phyloP scores from a whole-genome alignment of 2,329 filamentous ascomycete genomes.

The Lachnellula arida region DNA sequence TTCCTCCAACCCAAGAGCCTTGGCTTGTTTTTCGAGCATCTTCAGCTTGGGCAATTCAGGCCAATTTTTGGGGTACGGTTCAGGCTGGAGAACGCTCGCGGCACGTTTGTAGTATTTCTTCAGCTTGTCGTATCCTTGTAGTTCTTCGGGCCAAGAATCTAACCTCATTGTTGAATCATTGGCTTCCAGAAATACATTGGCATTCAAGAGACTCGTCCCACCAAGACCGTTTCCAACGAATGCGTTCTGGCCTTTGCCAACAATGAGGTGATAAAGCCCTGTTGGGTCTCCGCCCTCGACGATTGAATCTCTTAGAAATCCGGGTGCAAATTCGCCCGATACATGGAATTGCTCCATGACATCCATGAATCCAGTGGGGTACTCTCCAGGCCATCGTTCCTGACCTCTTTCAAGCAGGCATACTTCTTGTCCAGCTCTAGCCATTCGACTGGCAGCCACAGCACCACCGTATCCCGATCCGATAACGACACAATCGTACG shows the following conservation, averaged over 20 bases:
- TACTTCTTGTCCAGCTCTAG: slow-evolving; percentile 54
- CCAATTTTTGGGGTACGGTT: slow-evolving; percentile 52
- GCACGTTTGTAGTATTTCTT: slow-evolving; percentile 54
- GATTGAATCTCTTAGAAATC: slow-evolving; percentile 37
- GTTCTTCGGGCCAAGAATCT: slow-evolving; percentile 55
- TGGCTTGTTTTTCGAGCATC: slow-evolving; percentile 53
- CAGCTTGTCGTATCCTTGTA: slow-evolving; percentile 41
- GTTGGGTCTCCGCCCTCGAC: slow-evolving; percentile 49
- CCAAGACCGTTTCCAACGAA: slow-evolving; percentile 47
- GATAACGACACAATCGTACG: slow-evolving; percentile 63
- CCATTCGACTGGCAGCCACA: slow-evolving; percentile 61
- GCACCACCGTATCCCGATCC: slow-evolving; percentile 66
- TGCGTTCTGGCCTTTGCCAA: slow-evolving; percentile 60
- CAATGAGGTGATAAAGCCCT: slow-evolving; percentile 58
- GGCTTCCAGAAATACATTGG: slow-evolving; percentile 60
- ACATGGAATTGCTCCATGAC: slow-evolving; percentile 49
- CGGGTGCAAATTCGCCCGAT: slow-evolving; percentile 48
- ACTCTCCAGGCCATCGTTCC: slow-evolving; percentile 64
- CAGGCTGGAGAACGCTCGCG: slow-evolving; percentile 52
- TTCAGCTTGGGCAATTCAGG: slow-evolving; percentile 54
- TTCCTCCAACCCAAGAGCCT: slow-evolving; percentile 43
- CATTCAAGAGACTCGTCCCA: slow-evolving; percentile 62
- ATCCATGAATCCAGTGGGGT: slow-evolving; percentile 46
- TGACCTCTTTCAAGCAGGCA: slow-evolving; percentile 61
- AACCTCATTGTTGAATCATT: slow-evolving; percentile 50